Conservation (phyloP, 805 yeast species). For the Sugiyamaella floridensis region DNA sequence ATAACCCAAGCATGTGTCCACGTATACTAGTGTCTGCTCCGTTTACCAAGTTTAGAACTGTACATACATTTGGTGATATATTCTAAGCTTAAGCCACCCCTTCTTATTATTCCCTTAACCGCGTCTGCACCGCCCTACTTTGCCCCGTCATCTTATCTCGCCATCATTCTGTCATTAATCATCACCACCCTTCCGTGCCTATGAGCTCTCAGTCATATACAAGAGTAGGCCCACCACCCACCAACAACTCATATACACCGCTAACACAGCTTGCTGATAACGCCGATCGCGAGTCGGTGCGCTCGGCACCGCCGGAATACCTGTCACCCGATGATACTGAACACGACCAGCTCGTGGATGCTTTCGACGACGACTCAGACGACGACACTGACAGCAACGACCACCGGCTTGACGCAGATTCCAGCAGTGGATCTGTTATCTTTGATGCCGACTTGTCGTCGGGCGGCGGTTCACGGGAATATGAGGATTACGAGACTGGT, state of each 20-base stretch:
- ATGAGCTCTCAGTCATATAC: not conserved
- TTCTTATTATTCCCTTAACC: not conserved
- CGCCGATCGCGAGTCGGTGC: not conserved
- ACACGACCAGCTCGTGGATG: slow-evolving; percentile 2
- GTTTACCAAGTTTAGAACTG: too few relatives aligned
- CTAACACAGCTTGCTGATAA: not conserved
- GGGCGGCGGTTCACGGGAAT: not conserved
- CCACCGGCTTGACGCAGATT: not conserved
- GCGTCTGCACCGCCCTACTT: not conserved
- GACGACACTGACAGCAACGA: slow-evolving; percentile 3
- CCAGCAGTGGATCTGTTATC: not conserved
- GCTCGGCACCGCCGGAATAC: not conserved
- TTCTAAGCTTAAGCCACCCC: not conserved
- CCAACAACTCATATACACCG: not conserved
- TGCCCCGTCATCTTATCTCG: not conserved
- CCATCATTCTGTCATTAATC: not conserved
- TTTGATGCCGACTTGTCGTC: not conserved
- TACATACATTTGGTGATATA: not conserved
- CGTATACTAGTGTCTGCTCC: too few relatives aligned
- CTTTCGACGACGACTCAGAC: slow-evolving; percentile 1
- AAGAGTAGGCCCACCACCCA: not conserved
- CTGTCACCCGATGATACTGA: not conserved
- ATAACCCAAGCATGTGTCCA: too few relatives aligned
- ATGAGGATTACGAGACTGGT: slow-evolving; percentile 3
- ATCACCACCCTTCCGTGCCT: not conserved